Percentiles rank a stretch among this genome's conserved stretches.
phyloP scores from a whole-genome alignment of 495 filamentous ascomycete genomes.

The Neurospora sp. region DNA sequence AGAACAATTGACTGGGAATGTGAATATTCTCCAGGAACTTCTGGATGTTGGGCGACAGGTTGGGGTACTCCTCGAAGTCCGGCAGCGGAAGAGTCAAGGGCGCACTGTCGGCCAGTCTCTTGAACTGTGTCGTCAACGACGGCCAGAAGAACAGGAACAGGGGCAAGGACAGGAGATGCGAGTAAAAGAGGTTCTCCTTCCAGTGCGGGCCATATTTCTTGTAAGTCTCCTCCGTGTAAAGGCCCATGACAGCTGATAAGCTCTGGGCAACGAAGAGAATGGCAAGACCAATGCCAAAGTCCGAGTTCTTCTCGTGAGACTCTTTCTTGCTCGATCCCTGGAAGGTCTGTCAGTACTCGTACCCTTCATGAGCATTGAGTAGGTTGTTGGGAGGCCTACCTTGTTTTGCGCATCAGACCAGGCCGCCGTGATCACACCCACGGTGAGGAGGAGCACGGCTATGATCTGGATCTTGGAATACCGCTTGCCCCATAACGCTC shows the following conservation, averaged over 20 bases:
- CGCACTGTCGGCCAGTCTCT: conserved; percentile 38
- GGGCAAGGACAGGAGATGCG: conserved; percentile 68
- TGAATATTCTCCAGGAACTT: conserved; percentile 27
- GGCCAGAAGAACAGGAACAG: conserved; percentile 49
- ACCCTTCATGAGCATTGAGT: neutral
- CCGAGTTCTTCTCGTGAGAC: conserved; percentile 12
- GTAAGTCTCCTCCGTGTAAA: conserved; percentile 89
- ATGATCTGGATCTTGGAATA: conserved; percentile 73
- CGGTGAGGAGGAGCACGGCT: conserved; percentile 69
- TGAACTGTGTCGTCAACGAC: conserved; percentile 40
- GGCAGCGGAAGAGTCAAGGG: conserved; percentile 33
- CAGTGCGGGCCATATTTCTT: conserved; percentile 76
- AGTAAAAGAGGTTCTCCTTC: conserved; percentile 95
- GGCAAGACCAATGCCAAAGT: conserved; percentile 64
- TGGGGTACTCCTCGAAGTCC: conserved; percentile 17
- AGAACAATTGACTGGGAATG: conserved; percentile 63
- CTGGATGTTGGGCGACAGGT: conserved; percentile 17
- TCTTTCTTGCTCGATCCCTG: conserved; percentile 22
- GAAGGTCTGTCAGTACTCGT: conserved; percentile 5
- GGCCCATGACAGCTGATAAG: conserved; percentile 85
- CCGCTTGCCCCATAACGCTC: conserved; percentile 70
- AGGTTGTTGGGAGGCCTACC: conserved; percentile 32
- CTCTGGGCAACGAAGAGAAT: conserved; percentile 85
- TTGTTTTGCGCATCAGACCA: conserved; percentile 80
- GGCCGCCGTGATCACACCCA: conserved; percentile 77